Base-by-base conservation (phyloP, 164 flowering plant species). In the Umbellularia californica region DNA sequence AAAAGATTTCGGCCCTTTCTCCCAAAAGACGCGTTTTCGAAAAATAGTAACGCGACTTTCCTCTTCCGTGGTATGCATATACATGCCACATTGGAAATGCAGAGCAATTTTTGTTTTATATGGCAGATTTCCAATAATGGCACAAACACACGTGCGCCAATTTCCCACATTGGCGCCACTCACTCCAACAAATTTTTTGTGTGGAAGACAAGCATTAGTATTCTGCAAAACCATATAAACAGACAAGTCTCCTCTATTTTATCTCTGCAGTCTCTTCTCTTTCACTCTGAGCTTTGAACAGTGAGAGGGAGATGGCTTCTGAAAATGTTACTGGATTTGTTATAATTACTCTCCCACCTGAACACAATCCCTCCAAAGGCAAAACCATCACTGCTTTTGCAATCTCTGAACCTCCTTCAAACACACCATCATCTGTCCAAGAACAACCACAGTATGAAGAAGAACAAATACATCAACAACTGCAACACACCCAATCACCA, bases 321-420 rank as follows among this genome's bases (percentile, higher is more conserved):
- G 77, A 85, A 11, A 85, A 74, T 58, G 51, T 86, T 3, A 80
- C 76, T 62, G 89, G 90, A 9, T 82, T 90, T 0, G 92, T 91
- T 3, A 83, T 88, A 72, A 91, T 91, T 80, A 79, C 93, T 74
- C 88, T 91, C n/a, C 96, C 96, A 23, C 93, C 96, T 15, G 70
- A 77, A 20, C 88, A 88, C 64, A 83, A 91, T 67, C 93, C 92
- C 68, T 90, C 90, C 55, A 52, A 80, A n/a, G 93, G 96, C 75
- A 91, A 91, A 84, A 90, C 96, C 79, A 86, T 91, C 62, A 87
- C 92, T 65, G 81, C 83, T 72, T 87, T 84, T 70, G 83, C 92
- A 5, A 73, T 88, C 72, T 79, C 87, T 27, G 84, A 82, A 47
- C 27, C 78, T 22, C 55, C 75, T n/a, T 33, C 78, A 41, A 50